Conservation (phyloP, 2,329 filamentous ascomycete genomes). For the Microascus cirrosus region DNA sequence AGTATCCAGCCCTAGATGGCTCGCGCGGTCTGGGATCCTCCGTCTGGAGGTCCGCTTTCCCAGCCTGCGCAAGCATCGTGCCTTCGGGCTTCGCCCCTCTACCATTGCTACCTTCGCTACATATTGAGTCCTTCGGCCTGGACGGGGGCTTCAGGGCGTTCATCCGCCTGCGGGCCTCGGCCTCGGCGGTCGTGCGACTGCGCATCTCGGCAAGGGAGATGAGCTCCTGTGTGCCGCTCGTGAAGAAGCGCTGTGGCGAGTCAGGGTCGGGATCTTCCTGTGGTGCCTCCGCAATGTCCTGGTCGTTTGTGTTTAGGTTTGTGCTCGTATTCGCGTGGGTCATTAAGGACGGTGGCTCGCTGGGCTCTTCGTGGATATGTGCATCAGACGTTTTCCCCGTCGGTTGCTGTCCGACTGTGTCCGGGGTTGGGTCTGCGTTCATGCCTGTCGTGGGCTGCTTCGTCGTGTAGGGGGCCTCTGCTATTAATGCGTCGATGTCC, state of each 20-base stretch:
- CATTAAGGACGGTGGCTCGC: too few relatives aligned
- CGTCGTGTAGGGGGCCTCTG: background rate
- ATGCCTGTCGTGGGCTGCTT: background rate
- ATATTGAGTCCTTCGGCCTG: background rate
- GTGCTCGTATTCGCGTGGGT: background rate
- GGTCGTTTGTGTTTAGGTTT: background rate
- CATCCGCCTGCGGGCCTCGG: conserved; percentile 14
- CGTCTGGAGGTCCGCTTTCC: too few relatives aligned
- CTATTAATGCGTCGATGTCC: background rate
- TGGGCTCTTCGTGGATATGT: too few relatives aligned
- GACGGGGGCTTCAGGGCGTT: background rate
- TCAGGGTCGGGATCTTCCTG: conserved; percentile 6
- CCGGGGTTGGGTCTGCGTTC: background rate
- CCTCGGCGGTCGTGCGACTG: conserved; percentile 20
- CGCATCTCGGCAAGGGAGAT: conserved; percentile 21
- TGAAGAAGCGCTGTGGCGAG: conserved; percentile 20
- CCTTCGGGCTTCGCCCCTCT: too few relatives aligned
- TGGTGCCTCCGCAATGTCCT: background rate
- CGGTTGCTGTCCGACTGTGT: too few relatives aligned
- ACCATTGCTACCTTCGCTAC: background rate
- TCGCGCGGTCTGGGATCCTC: too few relatives aligned
- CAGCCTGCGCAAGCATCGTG: too few relatives aligned
- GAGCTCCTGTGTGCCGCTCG: conserved; percentile 22
- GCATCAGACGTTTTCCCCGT: too few relatives aligned
- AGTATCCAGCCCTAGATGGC: too few relatives aligned